Conservation (phyloP, 2,329 filamentous ascomycete species). For the Monosporascus ibericus region DNA sequence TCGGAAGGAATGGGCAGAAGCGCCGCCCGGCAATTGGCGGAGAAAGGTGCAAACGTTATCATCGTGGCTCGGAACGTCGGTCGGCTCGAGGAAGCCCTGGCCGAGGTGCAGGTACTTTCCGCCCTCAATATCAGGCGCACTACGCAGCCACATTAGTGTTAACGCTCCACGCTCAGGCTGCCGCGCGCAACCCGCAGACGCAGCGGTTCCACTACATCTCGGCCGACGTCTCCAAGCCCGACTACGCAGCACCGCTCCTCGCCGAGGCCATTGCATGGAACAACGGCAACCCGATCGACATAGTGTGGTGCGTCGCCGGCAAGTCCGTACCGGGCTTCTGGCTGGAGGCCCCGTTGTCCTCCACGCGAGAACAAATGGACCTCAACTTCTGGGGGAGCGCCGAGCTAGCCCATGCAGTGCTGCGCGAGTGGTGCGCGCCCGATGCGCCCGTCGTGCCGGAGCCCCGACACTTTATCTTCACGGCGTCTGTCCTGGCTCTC, state of each 20-base stretch:
- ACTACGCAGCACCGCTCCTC: slow-evolving; percentile 66
- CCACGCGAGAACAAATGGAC: slow-evolving; percentile 76
- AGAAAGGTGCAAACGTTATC: slow-evolving; percentile 80
- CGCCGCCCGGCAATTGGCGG: slow-evolving; percentile 66
- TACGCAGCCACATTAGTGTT: background rate
- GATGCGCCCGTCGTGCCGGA: slow-evolving; percentile 37
- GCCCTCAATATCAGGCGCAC: background rate
- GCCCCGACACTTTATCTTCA: slow-evolving; percentile 80
- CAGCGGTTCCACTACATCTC: slow-evolving; percentile 82
- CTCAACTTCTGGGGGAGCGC: slow-evolving; percentile 84
- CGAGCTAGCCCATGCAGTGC: slow-evolving; percentile 76
- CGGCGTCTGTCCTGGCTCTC: slow-evolving; percentile 69
- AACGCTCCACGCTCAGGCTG: slow-evolving; percentile 40
- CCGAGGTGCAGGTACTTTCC: slow-evolving; percentile 31
- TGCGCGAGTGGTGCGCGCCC: slow-evolving; percentile 66
- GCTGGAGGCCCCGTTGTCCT: slow-evolving; percentile 62
- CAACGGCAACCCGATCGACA: slow-evolving; percentile 62
- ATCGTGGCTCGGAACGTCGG: slow-evolving; percentile 72
- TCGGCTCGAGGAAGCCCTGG: slow-evolving; percentile 68
- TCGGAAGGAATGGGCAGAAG: slow-evolving; percentile 88
- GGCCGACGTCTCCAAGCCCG: slow-evolving; percentile 69
- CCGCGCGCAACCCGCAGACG: slow-evolving; percentile 55
- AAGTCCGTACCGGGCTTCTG: slow-evolving; percentile 69
- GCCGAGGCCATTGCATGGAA: slow-evolving; percentile 75
- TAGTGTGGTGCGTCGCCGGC: slow-evolving; percentile 89